These are phyloP conservation scores for Acer campestre DNA, from an alignment of 345 rosid genomes.

Conservation along the genomic window DNA sequence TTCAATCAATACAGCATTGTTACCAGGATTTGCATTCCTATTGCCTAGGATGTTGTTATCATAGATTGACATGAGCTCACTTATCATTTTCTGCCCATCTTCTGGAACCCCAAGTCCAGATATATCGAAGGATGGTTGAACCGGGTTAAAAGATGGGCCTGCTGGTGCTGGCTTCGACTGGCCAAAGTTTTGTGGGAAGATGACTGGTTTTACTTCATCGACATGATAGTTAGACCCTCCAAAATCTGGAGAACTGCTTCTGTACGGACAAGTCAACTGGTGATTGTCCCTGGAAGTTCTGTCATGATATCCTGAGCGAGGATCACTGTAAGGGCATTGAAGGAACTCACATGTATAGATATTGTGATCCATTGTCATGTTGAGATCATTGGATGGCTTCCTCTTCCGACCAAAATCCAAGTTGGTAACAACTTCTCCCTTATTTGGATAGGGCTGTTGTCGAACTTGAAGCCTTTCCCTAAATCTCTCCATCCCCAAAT, in stretches of 20 bases:
- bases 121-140: constrained; percentile 54
- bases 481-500: constrained; percentile 40
- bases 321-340: constrained; percentile 69
- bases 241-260: constrained; percentile 48
- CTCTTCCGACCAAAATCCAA: constrained; percentile 61
- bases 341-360: constrained; percentile 61
- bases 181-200: constrained; percentile 51
- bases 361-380: constrained; percentile 49
- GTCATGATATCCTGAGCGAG: constrained; percentile 65
- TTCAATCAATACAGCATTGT: constrained; percentile 35
- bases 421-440: constrained; percentile 57
- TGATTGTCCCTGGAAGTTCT: constrained; percentile 77
- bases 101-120: constrained; percentile 82
- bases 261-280: constrained; percentile 64
- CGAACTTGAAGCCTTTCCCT: constrained; percentile 37
- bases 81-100: constrained; percentile 90
- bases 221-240: constrained; percentile 61
- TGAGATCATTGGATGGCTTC: constrained; percentile 53
- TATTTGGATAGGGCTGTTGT: constrained; percentile 47
- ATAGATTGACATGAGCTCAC: constrained; percentile 80
- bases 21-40: constrained; percentile 37
- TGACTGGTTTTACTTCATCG: constrained; percentile 79
- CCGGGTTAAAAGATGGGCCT: constrained; percentile 33
- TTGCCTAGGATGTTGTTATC: constrained; percentile 62
- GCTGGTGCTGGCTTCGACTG: constrained; percentile 50